Base-by-base conservation (phyloP, 2,329 filamentous ascomycete species). In the Periconia sp. region DNA sequence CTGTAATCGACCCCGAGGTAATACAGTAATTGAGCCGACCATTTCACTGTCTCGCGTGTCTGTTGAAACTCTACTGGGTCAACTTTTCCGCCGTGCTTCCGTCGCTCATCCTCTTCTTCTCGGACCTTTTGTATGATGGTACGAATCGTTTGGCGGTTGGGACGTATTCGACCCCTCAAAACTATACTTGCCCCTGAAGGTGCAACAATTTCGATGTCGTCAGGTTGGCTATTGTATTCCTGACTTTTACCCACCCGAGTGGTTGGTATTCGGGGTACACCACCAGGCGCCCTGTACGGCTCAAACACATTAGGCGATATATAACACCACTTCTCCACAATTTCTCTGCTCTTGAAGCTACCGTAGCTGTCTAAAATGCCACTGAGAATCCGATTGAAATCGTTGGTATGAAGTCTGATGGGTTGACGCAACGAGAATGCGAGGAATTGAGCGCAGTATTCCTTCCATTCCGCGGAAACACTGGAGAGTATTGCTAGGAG, bases 371-470 rank as follows among this genome's bases (percentile, higher is more conserved):
- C 76, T 2, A 82, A 78, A 9, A 85, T 73, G n/a, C 80, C 82
- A 42, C 78, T 73, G 7, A 89, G 78, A 7, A 85, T 56, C 17
- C 65, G 61, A 55, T 84, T 80, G 74, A 85, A 85, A 6, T 79
- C 68, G 2, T 66, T 63, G 0, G 74, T 61, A 15, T 64, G 62
- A 13, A 74, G 58, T 33, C 49, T 62, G 43, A 72, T 56, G 11
- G 19, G 47, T 50, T 69, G 65, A 15, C 65, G 63, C 1, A 57
- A 59, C 10, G 66, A 66, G 37, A 64, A 56, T 1, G 60, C 57
- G 9, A 74, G 60, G 42, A 74, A 72, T 15, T 60, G 61, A 2
- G 65, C 69, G 46, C 68, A 69, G 43, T 60, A 71, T 0, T 56
- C 49, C 42, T 60, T 66, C 66, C 64, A 74, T 9, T 60, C 54